phyloP scores from a whole-genome alignment of 768 basidiomycete species.

The Pisolithus microcarpus region DNA sequence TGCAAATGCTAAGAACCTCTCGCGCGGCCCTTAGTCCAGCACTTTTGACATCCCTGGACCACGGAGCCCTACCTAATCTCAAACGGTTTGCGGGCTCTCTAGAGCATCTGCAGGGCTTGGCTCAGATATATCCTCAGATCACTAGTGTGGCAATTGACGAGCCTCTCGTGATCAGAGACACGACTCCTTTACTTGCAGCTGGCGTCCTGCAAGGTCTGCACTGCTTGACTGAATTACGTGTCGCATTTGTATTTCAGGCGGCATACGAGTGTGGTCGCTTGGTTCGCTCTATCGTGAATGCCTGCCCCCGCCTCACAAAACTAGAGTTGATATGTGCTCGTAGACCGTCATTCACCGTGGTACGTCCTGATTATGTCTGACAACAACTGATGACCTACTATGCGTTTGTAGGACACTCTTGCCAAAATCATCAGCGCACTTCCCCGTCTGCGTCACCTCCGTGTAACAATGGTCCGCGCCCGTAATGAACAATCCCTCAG shows the following conservation, averaged over 20 bases:
- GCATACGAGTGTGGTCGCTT: conserved; percentile 70
- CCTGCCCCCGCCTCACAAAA: conserved; percentile 58
- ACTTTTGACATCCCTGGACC: conserved; percentile 44
- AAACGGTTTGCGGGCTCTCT: conserved; percentile 61
- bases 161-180: conserved; percentile 58
- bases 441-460: conserved; percentile 53
- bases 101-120: conserved; percentile 57
- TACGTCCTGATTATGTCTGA: conserved; percentile 25
- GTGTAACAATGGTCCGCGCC: conserved; percentile 59
- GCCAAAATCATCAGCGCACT: conserved; percentile 57
- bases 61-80: conserved; percentile 40
- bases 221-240: conserved; percentile 49
- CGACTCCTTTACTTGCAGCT: conserved; percentile 55
- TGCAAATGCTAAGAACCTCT: conserved; percentile 47
- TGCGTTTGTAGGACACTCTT: conserved; percentile 31
- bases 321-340: conserved; percentile 61
- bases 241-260: conserved; percentile 63
- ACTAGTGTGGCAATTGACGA: conserved; percentile 58
- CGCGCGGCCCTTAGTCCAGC: conserved; percentile 46
- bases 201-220: conserved; percentile 52
- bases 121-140: conserved; percentile 40
- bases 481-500: conserved; percentile 57
- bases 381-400: background rate
- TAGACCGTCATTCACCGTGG: conserved; percentile 68
- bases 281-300: conserved; percentile 55